Base-by-base conservation (phyloP, 345 rosid genomes). In the Raphanus sativus region DNA sequence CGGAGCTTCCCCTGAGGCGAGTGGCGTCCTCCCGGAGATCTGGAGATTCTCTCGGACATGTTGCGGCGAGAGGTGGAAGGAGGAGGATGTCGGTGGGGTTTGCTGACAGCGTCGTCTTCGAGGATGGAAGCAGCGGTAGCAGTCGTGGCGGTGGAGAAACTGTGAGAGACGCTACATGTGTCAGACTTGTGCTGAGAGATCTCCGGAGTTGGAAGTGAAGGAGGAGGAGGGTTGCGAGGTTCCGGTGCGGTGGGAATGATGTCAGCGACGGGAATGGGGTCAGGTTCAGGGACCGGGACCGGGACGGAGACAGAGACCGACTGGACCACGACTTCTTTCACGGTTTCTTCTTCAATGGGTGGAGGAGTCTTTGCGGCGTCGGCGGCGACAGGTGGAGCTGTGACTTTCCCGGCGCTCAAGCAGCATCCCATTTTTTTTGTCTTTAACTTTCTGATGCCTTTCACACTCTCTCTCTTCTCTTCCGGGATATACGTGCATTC, bases 81-180 rank as follows among this genome's bases (percentile, higher is more conserved):
- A 62, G 77, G 81, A 61, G 73, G 66, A 55, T 81, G 77, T 16
- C 74, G 71, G 65, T 50, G 45, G 9, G 80, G 77, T 62, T 81
- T 83, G 84, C 94, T 86, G 11, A 75, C 84, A 1, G 86, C 94
- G 65, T 89, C 91, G 73, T 87, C 91, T 17, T 88, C 94, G 62
- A 80, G 75, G 28, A 86, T 75, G 8, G 84, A 76, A 3, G 87
- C 78, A 28, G 89, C 75, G 0, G 88, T 82, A 0, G 93, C 82
- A 4, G 90, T 81, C 3, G 88, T 82, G 3, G 93, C 77, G 1
- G 86, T 74, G 12, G 85, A 84, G 78, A 77, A 67, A 85, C 88
- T 87, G 84, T 77, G 86, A 21, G 85, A 81, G 77, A 80, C 69
- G 82, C 88, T 87, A 84, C 80, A 85, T 52, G 83, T 81, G 85